A percentile compares a stretch with the other conserved stretches of the same genome.
Conservation (phyloP, 257 asterid species). For the Nicotiana paniculata region DNA sequence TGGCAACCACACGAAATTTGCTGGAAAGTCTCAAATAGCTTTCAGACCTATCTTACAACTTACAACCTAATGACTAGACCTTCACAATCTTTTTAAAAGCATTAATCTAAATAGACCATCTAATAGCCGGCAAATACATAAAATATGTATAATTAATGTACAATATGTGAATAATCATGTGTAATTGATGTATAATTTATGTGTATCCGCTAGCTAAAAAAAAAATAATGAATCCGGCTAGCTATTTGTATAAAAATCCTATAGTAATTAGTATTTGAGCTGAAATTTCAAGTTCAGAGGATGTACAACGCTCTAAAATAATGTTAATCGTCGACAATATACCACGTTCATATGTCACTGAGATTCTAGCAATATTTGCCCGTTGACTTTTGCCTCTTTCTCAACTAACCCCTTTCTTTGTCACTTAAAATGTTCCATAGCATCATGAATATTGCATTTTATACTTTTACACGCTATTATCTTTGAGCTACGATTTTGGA, state of each 20-base stretch:
- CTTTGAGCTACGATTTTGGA: background rate
- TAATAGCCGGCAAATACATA: rapidly evolving
- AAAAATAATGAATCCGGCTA: too few species aligned
- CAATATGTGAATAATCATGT: too few species aligned
- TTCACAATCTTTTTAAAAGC: background rate
- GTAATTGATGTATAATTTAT: too few species aligned
- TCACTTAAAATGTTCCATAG: background rate
- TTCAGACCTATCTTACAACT: background rate
- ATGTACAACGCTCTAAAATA: background rate
- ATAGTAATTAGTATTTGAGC: background rate
- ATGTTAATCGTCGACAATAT: background rate
- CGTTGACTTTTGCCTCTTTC: background rate
- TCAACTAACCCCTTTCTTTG: background rate
- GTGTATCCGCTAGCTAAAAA: too few species aligned
- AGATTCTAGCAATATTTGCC: background rate
- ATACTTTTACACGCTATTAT: background rate
- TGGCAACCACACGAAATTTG: background rate
- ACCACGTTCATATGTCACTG: background rate
- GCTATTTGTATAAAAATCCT: too few species aligned
- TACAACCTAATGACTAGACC: background rate
- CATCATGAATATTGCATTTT: background rate
- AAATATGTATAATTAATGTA: too few species aligned
- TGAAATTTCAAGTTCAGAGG: background rate
- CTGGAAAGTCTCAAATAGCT: background rate
- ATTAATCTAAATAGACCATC: too few species aligned